Evolutionary conservation across 2,329 filamentous ascomycete genomes (phyloP).

Genomic region (Penicillium crustosum): DNA sequence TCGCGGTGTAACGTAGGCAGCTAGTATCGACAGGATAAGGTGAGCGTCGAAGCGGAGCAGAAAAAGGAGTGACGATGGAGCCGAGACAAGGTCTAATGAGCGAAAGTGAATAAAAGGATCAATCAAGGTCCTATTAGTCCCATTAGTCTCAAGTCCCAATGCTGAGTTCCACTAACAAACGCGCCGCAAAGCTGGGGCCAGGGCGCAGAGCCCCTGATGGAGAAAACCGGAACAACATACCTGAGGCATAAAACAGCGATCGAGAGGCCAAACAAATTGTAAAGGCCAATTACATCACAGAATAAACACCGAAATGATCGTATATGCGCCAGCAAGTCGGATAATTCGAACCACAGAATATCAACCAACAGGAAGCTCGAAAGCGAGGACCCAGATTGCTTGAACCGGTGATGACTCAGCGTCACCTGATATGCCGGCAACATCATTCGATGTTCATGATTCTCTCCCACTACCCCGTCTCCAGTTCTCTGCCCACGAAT

Average conservation of each 20-base stretch:
- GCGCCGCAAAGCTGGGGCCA: slow-evolving; percentile 16
- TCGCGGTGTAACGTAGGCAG: slow-evolving; percentile 1
- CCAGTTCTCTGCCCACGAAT: slow-evolving; percentile 20
- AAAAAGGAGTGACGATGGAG: slow-evolving; percentile 16
- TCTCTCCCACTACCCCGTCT: slow-evolving; percentile 31
- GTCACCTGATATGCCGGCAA: slow-evolving; percentile 32
- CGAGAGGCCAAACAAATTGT: slow-evolving; percentile 6
- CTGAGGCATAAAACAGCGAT: slow-evolving; percentile 10
- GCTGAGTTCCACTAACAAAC: slow-evolving; percentile 6
- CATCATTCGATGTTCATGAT: slow-evolving; percentile 37
- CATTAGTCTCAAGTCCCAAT: slow-evolving; percentile 9
- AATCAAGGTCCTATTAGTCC: slow-evolving; percentile 6
- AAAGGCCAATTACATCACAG: slow-evolving; percentile 20
- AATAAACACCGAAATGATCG: slow-evolving; percentile 7
- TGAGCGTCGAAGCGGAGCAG: background rate
- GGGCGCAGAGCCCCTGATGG: slow-evolving; percentile 20
- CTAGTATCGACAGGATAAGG: slow-evolving; percentile 1
- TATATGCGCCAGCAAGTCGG: slow-evolving; percentile 4
- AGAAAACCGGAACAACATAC: slow-evolving; percentile 13
- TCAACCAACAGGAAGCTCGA: slow-evolving; percentile 11
- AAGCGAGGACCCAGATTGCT: slow-evolving; percentile 7
- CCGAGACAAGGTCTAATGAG: slow-evolving; percentile 4
- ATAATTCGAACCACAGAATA: slow-evolving; percentile 3
- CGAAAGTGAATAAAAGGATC: slow-evolving; percentile 10
- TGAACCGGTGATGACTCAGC: slow-evolving; percentile 21